phyloP scores from a whole-genome alignment of 108 stramenopile species.

The Cafeteria roenbergensis region DNA sequence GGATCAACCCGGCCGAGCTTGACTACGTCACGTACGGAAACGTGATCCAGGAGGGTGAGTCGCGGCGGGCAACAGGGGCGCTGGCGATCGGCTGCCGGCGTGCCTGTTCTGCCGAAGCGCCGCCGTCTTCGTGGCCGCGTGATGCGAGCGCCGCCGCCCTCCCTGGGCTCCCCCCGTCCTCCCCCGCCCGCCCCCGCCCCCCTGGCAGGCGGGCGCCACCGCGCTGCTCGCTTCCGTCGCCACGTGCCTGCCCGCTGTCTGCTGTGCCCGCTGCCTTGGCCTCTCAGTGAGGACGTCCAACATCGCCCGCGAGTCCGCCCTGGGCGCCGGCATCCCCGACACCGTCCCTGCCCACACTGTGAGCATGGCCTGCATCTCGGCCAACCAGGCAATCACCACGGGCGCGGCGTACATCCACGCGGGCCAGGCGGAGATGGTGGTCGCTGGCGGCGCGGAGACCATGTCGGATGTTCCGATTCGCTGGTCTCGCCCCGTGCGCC shows the following conservation, averaged over 20 bases:
- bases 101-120: too few relatives aligned
- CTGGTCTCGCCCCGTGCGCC: slow-evolving; percentile 53
- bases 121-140: too few relatives aligned
- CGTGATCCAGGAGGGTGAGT: slow-evolving; percentile 76
- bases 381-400: slow-evolving; percentile 76
- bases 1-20: slow-evolving; percentile 61
- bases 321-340: slow-evolving; percentile 83
- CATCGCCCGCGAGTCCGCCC: slow-evolving; percentile 75
- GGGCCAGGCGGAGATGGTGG: slow-evolving; percentile 72
- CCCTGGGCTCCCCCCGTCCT: too few relatives aligned
- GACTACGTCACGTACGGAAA: slow-evolving; percentile 88
- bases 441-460: slow-evolving; percentile 88
- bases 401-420: slow-evolving; percentile 81
- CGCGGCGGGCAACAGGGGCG: too few relatives aligned
- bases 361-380: slow-evolving; percentile 79
- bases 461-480: slow-evolving; percentile 92
- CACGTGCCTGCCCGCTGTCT: too few relatives aligned
- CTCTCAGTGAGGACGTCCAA: slow-evolving; percentile 58
- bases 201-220: too few relatives aligned
- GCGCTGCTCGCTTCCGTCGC: too few relatives aligned
- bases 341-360: slow-evolving; percentile 81
- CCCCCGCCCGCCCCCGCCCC: too few relatives aligned
- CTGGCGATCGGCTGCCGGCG: too few relatives aligned
- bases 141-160: too few relatives aligned
- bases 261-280: too few relatives aligned